Evolutionary conservation across 495 filamentous ascomycete genomes (phyloP), one percentile per base, ranked within the genome.

Genomic region (Chaetomium fimeti): DNA sequence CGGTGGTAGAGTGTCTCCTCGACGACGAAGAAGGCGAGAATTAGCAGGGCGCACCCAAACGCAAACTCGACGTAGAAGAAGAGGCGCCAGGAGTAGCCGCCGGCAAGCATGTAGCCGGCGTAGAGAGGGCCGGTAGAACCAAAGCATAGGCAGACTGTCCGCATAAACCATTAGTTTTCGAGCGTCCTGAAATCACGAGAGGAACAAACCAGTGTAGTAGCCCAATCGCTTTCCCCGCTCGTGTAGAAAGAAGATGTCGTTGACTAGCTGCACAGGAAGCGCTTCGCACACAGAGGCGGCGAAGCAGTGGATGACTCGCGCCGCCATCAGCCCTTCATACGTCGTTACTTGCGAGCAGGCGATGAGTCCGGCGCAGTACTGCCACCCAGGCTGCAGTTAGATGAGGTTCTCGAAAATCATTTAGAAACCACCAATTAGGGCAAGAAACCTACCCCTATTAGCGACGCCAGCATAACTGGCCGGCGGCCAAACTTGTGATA

Each of bases 21-120:
- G 6, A 85, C 84, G 61, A 87, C 81, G 64, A 87, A 74, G 71
- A 88, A 87, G 5, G 84, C 83, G 12, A 84, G 69, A 52, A 88
- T 74, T 11, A 87, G 69, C 1, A 87, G 74, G 0, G 78, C 77
- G 15, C 71, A 78, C 11, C 80, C 84, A 62, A 88, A 87, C 0
- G 85, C 85, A 22, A 83, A 81, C 49, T 83, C 81, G 28, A 88
- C 86, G 70, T 87, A 88, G 75, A 88, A 88, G 76, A 84, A 87
- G 1, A 88, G 77, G 18, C 81, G 73, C 86, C 86, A 88, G 0
- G 82, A 83, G 66, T 86, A 83, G 2, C 85, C 86, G 11, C 81
- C 85, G 1, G 80, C 78, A 5, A 88, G 81, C 82, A 88, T 87
- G 72, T 87, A 88, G 0, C 85, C 83, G 4, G 85, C 84, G 42